Evolutionary conservation across 2,329 filamentous ascomycete species (phyloP), one percentile per base, ranked within the genome.

Genomic region (Beauveria bassiana): DNA sequence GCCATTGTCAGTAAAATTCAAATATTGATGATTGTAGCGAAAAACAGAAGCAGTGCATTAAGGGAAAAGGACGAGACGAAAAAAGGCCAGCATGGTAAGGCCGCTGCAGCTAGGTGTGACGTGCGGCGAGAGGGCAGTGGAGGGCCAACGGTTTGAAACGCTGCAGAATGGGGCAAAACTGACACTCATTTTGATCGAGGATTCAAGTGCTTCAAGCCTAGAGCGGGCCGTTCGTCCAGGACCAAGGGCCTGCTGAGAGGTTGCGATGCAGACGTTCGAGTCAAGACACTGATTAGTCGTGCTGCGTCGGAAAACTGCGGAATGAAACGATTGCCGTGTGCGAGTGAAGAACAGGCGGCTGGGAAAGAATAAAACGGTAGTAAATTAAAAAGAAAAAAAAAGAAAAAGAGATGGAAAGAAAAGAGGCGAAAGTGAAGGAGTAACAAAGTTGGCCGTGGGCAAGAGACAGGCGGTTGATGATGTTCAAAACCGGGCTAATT

Each of bases 181-280:
- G 59, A 71, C 70, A 66, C 70, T 71, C 70, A 71, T 71, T 62
- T 63, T 70, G 66, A 64, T 49, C 45, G 28, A 56, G 31, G 50
- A 28, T 46, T 34, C 52, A 42, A 57, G 28, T 54, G 50, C 43
- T 45, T 57, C 45, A 42, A 51, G 56, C 50, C 61, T 14, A 40
- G 38, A 12, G 22, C 12, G 54, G 56, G 34, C 54, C 53, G 55
- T 62, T 57, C 46, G 60, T 57, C 34, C n/a, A 53, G 46, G 43
- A 16, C 22, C 46, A 40, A 34, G 20, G 43, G 46, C 24, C 31
- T 22, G 31, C 22, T 3, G 24, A 38, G 38, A 24, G 18, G 43
- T 10, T 34, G 14, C 34, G 34, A 59, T 45, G 56, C 24, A 12
- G 47, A 45, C 5, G 47, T 31, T 45, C 24, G 57, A 52, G 57